Percentiles rank a stretch among this genome's conserved stretches.
These are phyloP conservation scores for Reutealis trisperma DNA, from an alignment of 345 rosid genomes.

Conservation along the genomic window DNA sequence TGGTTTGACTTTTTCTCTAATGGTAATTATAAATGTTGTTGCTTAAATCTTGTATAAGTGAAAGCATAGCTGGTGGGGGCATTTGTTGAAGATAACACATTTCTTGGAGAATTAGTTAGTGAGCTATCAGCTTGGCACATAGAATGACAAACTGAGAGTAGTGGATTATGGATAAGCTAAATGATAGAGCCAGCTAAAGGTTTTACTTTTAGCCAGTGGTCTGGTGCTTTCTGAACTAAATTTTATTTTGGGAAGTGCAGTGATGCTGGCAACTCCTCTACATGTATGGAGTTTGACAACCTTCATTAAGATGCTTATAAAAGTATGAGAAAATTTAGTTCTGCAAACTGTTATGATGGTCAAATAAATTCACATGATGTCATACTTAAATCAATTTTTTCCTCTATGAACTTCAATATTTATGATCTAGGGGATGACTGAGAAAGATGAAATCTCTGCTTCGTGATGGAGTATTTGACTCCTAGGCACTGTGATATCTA, in stretches of 20 bases:
- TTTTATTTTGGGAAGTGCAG: neutral
- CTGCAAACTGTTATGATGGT: neutral
- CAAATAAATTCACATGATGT: neutral
- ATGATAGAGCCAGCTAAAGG: neutral
- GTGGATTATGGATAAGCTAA: neutral
- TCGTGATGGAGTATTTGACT: too few species aligned
- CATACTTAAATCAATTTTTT: neutral
- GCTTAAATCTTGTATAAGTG: neutral
- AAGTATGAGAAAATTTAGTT: neutral
- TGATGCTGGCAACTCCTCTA: neutral
- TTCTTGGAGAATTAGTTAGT: neutral
- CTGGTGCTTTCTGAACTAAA: neutral
- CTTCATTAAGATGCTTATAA: neutral
- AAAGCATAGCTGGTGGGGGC: neutral
- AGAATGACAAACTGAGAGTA: neutral
- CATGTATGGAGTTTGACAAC: neutral
- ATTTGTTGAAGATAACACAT: neutral
- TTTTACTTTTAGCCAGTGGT: neutral
- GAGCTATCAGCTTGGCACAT: neutral
- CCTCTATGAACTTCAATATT: neutral
- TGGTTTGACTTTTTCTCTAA: neutral
- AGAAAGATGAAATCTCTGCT: neutral
- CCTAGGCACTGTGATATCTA: neutral
- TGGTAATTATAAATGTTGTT: neutral
- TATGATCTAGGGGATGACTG: neutral